Evolutionary conservation across 2,329 filamentous ascomycete genomes (phyloP), one percentile per base, ranked within the genome.

Genomic region (Orbilia oligospora): DNA sequence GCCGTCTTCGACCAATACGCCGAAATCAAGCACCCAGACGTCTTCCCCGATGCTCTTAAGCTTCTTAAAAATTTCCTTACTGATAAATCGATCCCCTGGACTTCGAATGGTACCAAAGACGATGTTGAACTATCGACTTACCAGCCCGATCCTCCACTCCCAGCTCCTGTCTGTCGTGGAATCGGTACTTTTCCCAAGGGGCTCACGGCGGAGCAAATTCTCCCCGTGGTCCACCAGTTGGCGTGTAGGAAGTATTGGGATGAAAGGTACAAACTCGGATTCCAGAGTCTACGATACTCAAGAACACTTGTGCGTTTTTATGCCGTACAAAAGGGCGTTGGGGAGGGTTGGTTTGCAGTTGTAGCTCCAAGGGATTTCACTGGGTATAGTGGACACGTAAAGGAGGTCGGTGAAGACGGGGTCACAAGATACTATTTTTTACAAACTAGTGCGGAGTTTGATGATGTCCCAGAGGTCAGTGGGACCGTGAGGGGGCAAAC

Each of bases 301-400:
- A 55, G 75, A 16, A 78, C 65, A 22, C 46, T 78, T 12, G 68
- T 78, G 6, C 27, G 75, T 5, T 78, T 78, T 38, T 78, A 78
- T 22, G 75, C 68, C 3, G 75, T 78, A 4, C 75, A 78, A 27
- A 78, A 78, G 48, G 75, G 75, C 5, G 75, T 78, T 3, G 75
- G 75, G 10, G 75, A 72, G 16, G 72, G 72, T 0, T 78, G 75
- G 75, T 71, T 78, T 51, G 38, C 46, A 8, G 61, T 78, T 27
- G 75, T 78, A 16, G 71, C 68, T 14, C 75, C 75, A 0, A 64
- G 75, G n/a, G 75, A 78, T 51, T 78, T 78, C n/a, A 78, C 75
- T 0, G 75, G 75, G 14, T 78, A 78, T 49, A 78, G 75, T 36
- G 75, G 75, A 3, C 75, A 78, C 18, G 68, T 69, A 1, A 78